Base-by-base conservation (phyloP, 345 rosid genomes). In the Gossypium arboreum region DNA sequence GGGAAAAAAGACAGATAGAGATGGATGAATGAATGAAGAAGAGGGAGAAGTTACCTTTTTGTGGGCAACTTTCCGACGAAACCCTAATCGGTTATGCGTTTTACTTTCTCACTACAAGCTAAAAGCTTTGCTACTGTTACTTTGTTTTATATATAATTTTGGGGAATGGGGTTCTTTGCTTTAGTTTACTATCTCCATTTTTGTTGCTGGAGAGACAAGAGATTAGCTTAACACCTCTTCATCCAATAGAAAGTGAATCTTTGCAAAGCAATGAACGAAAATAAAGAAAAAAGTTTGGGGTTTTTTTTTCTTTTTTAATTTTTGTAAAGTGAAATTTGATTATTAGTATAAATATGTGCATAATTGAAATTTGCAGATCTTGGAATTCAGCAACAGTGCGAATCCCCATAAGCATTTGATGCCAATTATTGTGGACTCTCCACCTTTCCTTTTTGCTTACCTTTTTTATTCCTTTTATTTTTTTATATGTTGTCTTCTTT, bases 351-450 rank as follows among this genome's bases (percentile, higher is more conserved):
- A 50, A 69, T 27, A 25, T 68, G 11, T 25, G 10, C 9, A 74
- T 75, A 64, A 75, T 75, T 10, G 80, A 80, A 61, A 77, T 79
- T 67, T 81, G 79, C 83, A 80, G 84, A 82, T 82, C 85, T 87
- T 86, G 93, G 87, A 87, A 83, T 87, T 90, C 83, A 81, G 83
- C 68, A 86, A 83, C 83, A 84, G 89, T 89, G 89, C 85, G 91
- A 83, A 84, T 89, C 94, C 90, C 93, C 72, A 81, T 83, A 78
- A 79, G 93, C 89, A 92, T 92, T 92, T 82, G 90, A 88, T 88
- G 89, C 92, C 85, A 81, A 86, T 84, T 79, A 79, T 84, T 76
- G 85, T 78, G 85, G 83, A 76, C 77, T 79, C 84, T 79, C 87
- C 81, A 73, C 83, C 87, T 79, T 75, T 68, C 68, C 73, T 74